Evolutionary conservation across 495 filamentous ascomycete genomes (phyloP).

Genomic region (Penicillium arizonense): DNA sequence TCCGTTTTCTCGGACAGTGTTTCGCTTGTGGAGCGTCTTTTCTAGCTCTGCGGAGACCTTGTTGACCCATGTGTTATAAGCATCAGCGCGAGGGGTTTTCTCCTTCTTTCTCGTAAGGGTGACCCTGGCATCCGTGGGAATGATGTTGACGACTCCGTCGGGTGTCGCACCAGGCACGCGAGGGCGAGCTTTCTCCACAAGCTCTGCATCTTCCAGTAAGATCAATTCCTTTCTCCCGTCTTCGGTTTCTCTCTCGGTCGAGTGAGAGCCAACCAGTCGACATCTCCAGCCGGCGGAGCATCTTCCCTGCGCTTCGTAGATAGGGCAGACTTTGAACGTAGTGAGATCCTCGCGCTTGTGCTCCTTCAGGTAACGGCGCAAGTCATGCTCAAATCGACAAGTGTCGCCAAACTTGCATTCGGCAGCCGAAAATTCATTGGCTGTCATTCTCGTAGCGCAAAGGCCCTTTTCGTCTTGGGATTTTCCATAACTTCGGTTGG

Average conservation of each 20-base stretch:
- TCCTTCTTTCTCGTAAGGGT: conserved; percentile 66
- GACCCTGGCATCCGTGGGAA: conserved; percentile 62
- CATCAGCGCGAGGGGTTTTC: conserved; percentile 65
- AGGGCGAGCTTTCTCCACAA: conserved; percentile 39
- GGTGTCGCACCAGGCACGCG: conserved; percentile 38
- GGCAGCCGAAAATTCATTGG: conserved; percentile 70
- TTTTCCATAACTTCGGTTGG: conserved; percentile 75
- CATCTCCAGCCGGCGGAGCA: conserved; percentile 90
- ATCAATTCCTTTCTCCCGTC: conserved; percentile 82
- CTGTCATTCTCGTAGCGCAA: conserved; percentile 65
- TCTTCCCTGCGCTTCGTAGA: conserved; percentile 70
- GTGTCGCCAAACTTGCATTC: conserved; percentile 72
- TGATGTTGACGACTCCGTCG: conserved; percentile 73
- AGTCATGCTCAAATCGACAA: conserved; percentile 77
- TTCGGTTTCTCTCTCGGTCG: conserved; percentile 65
- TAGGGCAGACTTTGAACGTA: conserved; percentile 72
- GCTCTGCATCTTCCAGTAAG: conserved; percentile 56
- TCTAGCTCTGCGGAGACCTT: conserved; percentile 55
- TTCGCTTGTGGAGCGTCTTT: conserved; percentile 39
- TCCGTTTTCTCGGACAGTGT: conserved; percentile 4
- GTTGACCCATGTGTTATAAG: conserved; percentile 73
- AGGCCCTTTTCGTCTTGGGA: conserved; percentile 76
- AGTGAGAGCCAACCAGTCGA: conserved; percentile 80
- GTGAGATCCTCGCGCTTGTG: conserved; percentile 76
- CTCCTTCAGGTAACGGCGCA: conserved; percentile 80